Evolutionary conservation across 1,284 basidiomycete genomes (phyloP).

Genomic region (Trichosporon ovoides): DNA sequence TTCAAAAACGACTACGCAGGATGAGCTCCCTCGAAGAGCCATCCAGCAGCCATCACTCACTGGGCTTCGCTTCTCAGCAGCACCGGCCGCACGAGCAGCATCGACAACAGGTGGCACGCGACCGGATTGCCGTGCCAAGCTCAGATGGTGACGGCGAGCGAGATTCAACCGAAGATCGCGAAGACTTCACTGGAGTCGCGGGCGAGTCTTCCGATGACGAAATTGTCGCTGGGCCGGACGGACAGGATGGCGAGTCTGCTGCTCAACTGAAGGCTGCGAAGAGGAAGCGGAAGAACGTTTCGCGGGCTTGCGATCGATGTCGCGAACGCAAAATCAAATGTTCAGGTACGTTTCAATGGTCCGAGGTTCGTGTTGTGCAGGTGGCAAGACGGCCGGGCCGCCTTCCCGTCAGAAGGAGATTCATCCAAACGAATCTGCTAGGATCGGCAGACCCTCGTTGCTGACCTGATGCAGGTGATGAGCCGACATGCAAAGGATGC

Average conservation of each 20-base stretch:
- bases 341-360: constrained; percentile 3
- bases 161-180: not conserved
- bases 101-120: not conserved
- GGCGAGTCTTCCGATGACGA: not conserved
- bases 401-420: too few relatives aligned
- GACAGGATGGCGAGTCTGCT: not conserved
- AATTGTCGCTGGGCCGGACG: not conserved
- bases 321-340: constrained; percentile 10
- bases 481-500: constrained; percentile 8
- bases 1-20: not conserved
- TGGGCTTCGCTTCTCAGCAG: not conserved
- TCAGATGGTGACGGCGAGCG: not conserved
- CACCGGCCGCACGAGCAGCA: not conserved
- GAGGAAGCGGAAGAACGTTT: constrained; percentile 6
- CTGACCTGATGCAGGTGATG: constrained; percentile 4
- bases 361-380: not conserved
- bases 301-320: constrained; percentile 8
- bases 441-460: too few relatives aligned
- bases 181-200: not conserved
- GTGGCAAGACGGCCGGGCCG: too few relatives aligned
- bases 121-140: not conserved
- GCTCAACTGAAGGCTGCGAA: not conserved
- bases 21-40: not conserved
- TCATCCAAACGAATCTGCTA: too few relatives aligned
- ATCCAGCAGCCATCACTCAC: not conserved